Percentiles rank a stretch among this genome's conserved stretches.
These are phyloP conservation scores for Boletus insuetus DNA, from an alignment of 768 basidiomycete genomes.

Conservation along the genomic window DNA sequence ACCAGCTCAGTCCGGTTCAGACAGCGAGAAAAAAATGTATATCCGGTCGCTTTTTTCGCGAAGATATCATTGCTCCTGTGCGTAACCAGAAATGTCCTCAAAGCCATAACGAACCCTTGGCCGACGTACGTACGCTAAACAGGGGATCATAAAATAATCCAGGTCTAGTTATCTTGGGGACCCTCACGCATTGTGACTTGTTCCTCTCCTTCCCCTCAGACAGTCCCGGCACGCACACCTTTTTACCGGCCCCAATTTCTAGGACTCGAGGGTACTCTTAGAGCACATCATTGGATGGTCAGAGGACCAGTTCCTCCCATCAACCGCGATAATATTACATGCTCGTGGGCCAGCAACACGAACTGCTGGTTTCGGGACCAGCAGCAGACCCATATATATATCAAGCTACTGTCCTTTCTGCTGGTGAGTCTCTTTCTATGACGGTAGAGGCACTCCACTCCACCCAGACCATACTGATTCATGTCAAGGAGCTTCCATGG, in stretches of 20 bases:
- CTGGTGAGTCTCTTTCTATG: conserved; percentile 8
- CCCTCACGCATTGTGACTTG: too few species aligned
- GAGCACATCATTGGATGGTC: neutral
- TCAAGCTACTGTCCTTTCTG: conserved; percentile 2
- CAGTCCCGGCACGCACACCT: neutral
- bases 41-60: neutral
- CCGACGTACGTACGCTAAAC: neutral
- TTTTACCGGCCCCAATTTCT: neutral
- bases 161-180: neutral
- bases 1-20: neutral
- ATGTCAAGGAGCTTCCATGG: conserved; percentile 8
- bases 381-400: neutral
- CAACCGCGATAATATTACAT: neutral
- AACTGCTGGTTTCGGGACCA: conserved; percentile 3
- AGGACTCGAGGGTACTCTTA: neutral
- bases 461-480: neutral
- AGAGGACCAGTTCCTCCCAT: neutral
- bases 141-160: neutral
- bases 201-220: neutral
- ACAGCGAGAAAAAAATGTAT: neutral
- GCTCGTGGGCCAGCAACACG: neutral
- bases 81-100: neutral
- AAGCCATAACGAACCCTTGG: neutral
- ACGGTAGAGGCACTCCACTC: neutral
- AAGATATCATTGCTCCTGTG: too few species aligned